phyloP scores from a whole-genome alignment of 2,329 filamentous ascomycete genomes.

The Colletotrichum filicis region DNA sequence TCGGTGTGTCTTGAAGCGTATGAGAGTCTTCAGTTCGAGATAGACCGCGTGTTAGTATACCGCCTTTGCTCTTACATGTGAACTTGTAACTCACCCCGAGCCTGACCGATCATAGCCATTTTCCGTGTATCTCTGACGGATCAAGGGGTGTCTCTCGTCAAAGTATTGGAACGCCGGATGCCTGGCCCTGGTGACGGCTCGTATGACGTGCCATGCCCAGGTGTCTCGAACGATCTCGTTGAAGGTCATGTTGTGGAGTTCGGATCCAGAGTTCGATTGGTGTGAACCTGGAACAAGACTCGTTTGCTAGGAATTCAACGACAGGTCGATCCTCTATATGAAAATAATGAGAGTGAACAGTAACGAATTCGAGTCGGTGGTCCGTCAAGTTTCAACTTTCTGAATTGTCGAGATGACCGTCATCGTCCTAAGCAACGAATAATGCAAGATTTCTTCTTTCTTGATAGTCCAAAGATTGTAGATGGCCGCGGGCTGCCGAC shows the following conservation, averaged over 20 bases:
- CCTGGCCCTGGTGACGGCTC: conserved; percentile 11
- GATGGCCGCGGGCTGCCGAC: background rate
- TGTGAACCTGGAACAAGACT: background rate
- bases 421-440: background rate
- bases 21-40: background rate
- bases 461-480: background rate
- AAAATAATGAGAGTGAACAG: background rate
- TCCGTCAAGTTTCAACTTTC: background rate
- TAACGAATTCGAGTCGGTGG: background rate
- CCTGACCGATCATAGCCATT: background rate
- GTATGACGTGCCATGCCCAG: conserved; percentile 17
- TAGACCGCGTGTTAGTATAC: background rate
- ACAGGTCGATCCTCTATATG: background rate
- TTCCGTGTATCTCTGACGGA: conserved; percentile 20
- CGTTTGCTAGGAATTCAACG: background rate
- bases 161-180: conserved; percentile 25
- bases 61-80: background rate
- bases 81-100: background rate
- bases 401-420: background rate
- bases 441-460: background rate
- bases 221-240: conserved; percentile 29
- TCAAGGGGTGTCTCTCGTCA: conserved; percentile 21
- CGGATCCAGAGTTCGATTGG: background rate
- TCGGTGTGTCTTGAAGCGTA: conserved; percentile 12
- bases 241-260: conserved; percentile 9